phyloP scores from a whole-genome alignment of 1,284 basidiomycete species.

The Irpex lacteus region DNA sequence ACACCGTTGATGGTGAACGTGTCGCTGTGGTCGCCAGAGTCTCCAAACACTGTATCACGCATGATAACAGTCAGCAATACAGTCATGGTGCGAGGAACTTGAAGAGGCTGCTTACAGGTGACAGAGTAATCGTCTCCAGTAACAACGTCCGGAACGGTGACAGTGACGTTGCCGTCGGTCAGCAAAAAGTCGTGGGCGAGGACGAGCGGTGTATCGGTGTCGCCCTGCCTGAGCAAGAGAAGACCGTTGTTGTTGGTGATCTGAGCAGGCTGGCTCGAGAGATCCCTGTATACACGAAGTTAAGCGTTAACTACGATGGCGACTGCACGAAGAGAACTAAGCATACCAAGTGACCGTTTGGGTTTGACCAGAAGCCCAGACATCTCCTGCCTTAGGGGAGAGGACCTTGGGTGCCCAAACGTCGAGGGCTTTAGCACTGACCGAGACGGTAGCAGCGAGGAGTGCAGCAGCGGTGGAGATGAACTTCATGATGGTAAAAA shows the following conservation, averaged over 20 bases:
- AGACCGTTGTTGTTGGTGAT: constrained; percentile 39
- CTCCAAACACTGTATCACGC: not conserved
- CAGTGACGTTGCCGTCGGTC: constrained; percentile 3
- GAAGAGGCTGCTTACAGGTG: constrained; percentile 8
- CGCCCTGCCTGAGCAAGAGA: constrained; percentile 34
- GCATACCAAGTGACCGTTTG: constrained; percentile 38
- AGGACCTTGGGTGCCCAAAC: constrained; percentile 10
- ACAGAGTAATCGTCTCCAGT: constrained; percentile 7
- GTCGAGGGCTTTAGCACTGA: constrained; percentile 2
- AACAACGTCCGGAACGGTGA: constrained; percentile 6
- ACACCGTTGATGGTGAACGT: not conserved
- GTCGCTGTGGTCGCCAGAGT: not conserved
- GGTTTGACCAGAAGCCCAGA: constrained; percentile 7
- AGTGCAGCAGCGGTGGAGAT: constrained; percentile 8
- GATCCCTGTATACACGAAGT: constrained; percentile 31
- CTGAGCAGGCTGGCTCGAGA: constrained; percentile 35
- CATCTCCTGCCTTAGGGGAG: constrained; percentile 3
- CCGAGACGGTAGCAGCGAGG: constrained; percentile 5
- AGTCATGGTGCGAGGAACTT: not conserved
- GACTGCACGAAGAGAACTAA: not conserved
- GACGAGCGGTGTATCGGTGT: not conserved
- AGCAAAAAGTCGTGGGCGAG: constrained; percentile 8
- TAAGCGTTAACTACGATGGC: not conserved
- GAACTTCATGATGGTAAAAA: constrained; percentile 11
- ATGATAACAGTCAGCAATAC: not conserved